Conservation (phyloP, 192 early-diverging fungal genomes). For the Diversispora eburnea region DNA sequence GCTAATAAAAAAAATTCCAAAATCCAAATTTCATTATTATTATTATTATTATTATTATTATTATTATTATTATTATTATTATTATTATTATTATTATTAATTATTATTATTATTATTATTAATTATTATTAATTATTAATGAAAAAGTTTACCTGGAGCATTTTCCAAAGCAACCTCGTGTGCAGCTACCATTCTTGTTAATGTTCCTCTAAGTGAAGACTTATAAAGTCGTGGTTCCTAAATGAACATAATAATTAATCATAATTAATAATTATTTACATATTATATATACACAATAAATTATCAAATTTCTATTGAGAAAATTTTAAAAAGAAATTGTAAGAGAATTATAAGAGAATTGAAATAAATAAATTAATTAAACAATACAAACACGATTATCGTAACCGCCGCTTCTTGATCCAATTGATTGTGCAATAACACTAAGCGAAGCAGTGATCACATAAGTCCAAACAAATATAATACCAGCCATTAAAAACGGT, state of each 20-base stretch:
- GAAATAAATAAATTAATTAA: not conserved
- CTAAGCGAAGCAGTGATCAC: conserved; percentile 20
- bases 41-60: too few relatives aligned
- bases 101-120: too few relatives aligned
- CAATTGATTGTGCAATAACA: conserved; percentile 21
- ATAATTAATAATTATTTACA: not conserved
- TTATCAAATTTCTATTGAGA: not conserved
- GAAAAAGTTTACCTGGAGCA: conserved; percentile 23
- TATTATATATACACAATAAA: too few relatives aligned
- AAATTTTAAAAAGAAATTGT: not conserved
- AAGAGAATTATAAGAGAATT: too few relatives aligned
- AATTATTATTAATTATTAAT: too few relatives aligned
- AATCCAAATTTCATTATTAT: not conserved
- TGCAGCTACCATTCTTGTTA: conserved; percentile 17
- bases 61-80: too few relatives aligned
- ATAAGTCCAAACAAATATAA: conserved; percentile 21
- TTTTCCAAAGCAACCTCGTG: conserved; percentile 24
- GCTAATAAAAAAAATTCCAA: not conserved
- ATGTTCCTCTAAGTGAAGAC: conserved; percentile 2
- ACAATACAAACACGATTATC: conserved; percentile 17
- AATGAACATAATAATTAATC: not conserved
- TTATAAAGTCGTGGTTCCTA: conserved; percentile 24
- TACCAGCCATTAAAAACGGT: conserved; percentile 18
- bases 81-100: too few relatives aligned
- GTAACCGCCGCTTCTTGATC: conserved; percentile 18